phyloP scores from a whole-genome alignment of 768 basidiomycete species.

The Suillus sp. region DNA sequence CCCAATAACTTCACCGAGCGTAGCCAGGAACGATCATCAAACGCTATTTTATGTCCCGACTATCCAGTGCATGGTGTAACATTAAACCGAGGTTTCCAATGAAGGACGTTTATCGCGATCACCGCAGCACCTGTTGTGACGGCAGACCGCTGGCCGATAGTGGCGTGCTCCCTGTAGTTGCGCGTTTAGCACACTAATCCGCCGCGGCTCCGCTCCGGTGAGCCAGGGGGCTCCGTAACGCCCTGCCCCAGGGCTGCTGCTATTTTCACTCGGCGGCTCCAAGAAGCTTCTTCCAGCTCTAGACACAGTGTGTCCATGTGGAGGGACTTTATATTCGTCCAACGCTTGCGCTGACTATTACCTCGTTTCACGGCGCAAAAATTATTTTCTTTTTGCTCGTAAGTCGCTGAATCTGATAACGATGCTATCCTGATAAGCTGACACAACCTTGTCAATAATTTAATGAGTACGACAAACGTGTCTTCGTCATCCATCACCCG shows the following conservation, averaged over 20 bases:
- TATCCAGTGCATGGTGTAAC: background rate
- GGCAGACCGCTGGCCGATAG: background rate
- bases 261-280: background rate
- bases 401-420: background rate
- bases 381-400: background rate
- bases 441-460: background rate
- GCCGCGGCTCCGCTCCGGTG: constrained; percentile 3
- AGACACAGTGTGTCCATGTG: background rate
- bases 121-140: background rate
- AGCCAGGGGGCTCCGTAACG: background rate
- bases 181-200: too few relatives aligned
- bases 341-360: too few relatives aligned
- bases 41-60: background rate
- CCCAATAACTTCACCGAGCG: background rate
- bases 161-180: background rate
- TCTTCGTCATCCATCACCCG: background rate
- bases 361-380: background rate
- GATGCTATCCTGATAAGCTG: background rate
- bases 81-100: background rate
- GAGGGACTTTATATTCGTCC: background rate
- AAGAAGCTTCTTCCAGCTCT: background rate
- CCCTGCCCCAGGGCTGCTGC: background rate
- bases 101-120: background rate
- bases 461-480: background rate
- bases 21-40: constrained; percentile 8